phyloP scores from a whole-genome alignment of 169 alveolate genomes.

The Amoebophrya sp. region DNA sequence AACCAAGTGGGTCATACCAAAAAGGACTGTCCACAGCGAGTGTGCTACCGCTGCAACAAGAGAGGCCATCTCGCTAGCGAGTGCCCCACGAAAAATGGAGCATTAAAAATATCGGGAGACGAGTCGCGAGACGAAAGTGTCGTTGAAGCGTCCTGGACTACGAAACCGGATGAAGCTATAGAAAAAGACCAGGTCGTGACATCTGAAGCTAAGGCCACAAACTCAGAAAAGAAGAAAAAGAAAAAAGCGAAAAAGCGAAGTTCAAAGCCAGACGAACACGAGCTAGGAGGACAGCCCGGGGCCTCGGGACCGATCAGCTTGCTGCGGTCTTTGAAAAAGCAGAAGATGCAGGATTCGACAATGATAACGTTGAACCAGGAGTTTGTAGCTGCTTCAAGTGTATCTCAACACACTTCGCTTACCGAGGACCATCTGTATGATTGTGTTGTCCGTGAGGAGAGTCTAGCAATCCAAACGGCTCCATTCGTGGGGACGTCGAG shows the following conservation, averaged over 20 bases:
- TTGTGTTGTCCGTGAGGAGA: background rate
- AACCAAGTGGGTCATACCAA: background rate
- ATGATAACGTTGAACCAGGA: background rate
- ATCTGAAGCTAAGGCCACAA: background rate
- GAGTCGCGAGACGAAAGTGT: background rate
- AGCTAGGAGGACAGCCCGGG: background rate
- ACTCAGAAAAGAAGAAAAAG: background rate
- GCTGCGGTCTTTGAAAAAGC: background rate
- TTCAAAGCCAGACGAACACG: too few relatives aligned
- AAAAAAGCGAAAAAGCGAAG: too few relatives aligned
- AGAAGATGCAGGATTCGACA: background rate
- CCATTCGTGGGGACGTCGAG: background rate
- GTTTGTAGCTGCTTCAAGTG: background rate
- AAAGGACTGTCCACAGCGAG: background rate
- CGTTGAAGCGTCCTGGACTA: background rate
- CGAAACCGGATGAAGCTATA: background rate
- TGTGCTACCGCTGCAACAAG: background rate
- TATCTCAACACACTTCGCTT: background rate
- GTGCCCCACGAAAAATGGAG: background rate
- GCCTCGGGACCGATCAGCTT: background rate
- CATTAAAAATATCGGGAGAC: background rate
- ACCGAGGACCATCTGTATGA: background rate
- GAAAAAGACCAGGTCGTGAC: background rate
- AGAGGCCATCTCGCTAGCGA: background rate
- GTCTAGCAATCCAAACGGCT: background rate